A percentile compares a stretch with the other conserved stretches of the same genome.
Conservation (phyloP, 108 stramenopile genomes). For the Cyclostephanos invisitatus region DNA sequence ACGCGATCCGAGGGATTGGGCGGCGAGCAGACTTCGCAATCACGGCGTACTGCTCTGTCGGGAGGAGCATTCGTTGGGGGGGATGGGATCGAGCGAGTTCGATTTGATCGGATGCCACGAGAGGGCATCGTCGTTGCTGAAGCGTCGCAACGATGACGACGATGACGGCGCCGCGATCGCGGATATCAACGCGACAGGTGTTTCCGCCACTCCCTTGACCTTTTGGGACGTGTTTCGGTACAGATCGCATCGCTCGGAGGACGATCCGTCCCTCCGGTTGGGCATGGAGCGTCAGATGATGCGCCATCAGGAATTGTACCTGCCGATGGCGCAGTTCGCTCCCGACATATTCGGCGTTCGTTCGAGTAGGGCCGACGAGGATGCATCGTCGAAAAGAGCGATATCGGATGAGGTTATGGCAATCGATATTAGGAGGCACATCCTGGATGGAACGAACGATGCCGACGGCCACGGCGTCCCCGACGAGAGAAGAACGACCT, state of each 20-base stretch:
- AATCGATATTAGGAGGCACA: slow-evolving; percentile 17
- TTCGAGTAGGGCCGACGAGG: not conserved
- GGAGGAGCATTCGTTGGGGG: slow-evolving; percentile 28
- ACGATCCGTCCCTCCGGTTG: slow-evolving; percentile 10
- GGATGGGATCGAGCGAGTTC: slow-evolving; percentile 40
- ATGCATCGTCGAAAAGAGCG: not conserved
- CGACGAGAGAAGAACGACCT: not conserved
- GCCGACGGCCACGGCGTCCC: not conserved
- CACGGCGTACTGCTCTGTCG: slow-evolving; percentile 41
- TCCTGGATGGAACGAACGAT: not conserved
- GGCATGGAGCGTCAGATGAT: slow-evolving; percentile 45
- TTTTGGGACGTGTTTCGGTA: slow-evolving; percentile 49
- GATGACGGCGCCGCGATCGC: not conserved
- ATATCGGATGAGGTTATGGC: slow-evolving; percentile 24
- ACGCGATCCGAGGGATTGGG: slow-evolving; percentile 38
- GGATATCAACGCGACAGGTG: not conserved
- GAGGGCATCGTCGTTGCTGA: slow-evolving; percentile 20
- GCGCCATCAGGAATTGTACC: slow-evolving; percentile 32
- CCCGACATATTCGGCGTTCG: slow-evolving; percentile 38
- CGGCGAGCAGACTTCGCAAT: slow-evolving; percentile 32
- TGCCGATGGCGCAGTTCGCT: slow-evolving; percentile 27
- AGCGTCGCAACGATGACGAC: no score
- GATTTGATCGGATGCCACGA: slow-evolving; percentile 39
- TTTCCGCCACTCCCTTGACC: not conserved
- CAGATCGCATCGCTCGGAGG: slow-evolving; percentile 25